phyloP scores from a whole-genome alignment of 2,329 filamentous ascomycete species.

The Pleomassaria siparia region DNA sequence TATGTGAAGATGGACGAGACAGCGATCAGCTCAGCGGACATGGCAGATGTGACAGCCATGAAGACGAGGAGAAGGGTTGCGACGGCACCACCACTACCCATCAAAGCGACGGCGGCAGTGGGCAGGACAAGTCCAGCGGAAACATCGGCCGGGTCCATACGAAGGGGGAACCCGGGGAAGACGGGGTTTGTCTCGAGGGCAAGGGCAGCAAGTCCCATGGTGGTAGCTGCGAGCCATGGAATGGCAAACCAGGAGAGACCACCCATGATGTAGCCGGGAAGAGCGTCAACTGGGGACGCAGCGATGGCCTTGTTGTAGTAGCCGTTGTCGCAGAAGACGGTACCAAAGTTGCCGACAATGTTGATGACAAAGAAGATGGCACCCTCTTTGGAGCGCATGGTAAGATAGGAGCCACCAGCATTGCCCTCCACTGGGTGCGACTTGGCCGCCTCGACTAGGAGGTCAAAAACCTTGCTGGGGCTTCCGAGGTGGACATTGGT shows the following conservation, averaged over 20 bases:
- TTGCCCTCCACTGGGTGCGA: constrained; percentile 79
- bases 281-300: constrained; percentile 78
- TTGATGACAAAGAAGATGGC: constrained; percentile 92
- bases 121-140: constrained; percentile 82
- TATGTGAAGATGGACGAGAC: constrained; percentile 88
- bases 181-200: constrained; percentile 72
- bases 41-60: constrained; percentile 86
- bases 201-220: constrained; percentile 80
- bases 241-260: constrained; percentile 92
- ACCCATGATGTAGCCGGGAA: constrained; percentile 86
- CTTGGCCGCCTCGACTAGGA: constrained; percentile 67
- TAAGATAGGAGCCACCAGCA: constrained; percentile 77
- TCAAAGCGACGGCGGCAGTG: constrained; percentile 78
- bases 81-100: constrained; percentile 78
- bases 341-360: constrained; percentile 79
- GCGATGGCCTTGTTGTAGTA: constrained; percentile 96
- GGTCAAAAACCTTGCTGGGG: constrained; percentile 75
- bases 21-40: constrained; percentile 81
- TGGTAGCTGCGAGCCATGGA: constrained; percentile 85
- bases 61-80: constrained; percentile 81
- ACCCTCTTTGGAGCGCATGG: constrained; percentile 79
- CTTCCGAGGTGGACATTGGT: constrained; percentile 72
- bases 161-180: constrained; percentile 72
- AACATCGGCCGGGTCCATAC: constrained; percentile 74
- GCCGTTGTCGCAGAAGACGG: constrained; percentile 80